Evolutionary conservation across 768 basidiomycete genomes (phyloP), one percentile per base, ranked within the genome.

Genomic region (Exidia glandulosa): DNA sequence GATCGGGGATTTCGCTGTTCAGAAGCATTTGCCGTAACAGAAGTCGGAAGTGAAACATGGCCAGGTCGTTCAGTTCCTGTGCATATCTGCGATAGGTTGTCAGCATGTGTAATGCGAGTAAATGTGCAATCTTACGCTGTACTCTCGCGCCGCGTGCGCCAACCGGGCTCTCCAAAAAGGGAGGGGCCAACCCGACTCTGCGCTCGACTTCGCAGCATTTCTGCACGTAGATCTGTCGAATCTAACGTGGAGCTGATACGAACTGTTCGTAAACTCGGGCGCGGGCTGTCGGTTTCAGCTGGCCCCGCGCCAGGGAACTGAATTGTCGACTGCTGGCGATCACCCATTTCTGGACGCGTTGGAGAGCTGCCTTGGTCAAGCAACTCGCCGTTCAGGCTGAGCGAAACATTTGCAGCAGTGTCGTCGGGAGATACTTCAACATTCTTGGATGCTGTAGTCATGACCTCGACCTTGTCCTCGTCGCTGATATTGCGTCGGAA

Each of bases 21-120:
- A 81, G 84, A 27, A 98, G 80, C 80, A 93, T 88, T 73, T 99
- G 96, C 4, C 86, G 82, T 14, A 99, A 76, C 87, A 98, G 94
- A 60, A 85, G 80, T 45, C 90, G 88, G 56, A 97, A 80, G 72
- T 98, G 92, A 63, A 81, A 79, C 83, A 96, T 89, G 12, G 94
- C 94, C 13, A 86, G 84, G 10, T 85, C 73, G 67, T 94, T 93
- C 31, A 94, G 80, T 67, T 92, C 85, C 67, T 89, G 83, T 16
- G 90, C 84, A 70, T 88, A 89, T 60, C 92, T 93, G 63, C 41
- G 9, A 61, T 37, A 60, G 55, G 61, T 57, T 23, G 37, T 59
- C 16, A 61, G 36, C 62, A 48, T 61, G 62, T 30, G 34, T 10
- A 58, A 34, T 50, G 61, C 61, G 32, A 2, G 19, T 29, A 29